These are phyloP conservation scores for Micractinium conductrix DNA, from an alignment of 139 green algal genomes.

Conservation along the genomic window DNA sequence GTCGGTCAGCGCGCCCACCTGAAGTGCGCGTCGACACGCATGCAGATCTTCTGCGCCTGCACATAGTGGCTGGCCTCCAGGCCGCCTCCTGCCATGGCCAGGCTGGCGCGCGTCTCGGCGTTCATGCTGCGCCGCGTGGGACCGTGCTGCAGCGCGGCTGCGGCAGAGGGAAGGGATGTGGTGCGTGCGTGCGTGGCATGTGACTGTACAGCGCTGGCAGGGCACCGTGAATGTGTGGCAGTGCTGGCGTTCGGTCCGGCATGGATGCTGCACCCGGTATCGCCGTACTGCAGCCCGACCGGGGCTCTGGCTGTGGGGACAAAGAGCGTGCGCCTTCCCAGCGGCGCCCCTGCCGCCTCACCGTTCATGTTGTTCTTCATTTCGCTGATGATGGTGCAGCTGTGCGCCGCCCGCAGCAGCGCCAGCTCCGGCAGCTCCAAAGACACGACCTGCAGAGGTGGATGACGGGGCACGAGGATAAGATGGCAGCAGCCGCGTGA, in stretches of 20 bases:
- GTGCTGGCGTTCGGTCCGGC: too few species aligned
- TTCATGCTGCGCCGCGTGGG: conserved; percentile 50
- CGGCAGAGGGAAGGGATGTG: neutral
- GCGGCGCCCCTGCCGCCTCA: neutral
- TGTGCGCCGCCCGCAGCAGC: conserved; percentile 66
- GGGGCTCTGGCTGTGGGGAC: too few species aligned
- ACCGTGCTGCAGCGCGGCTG: conserved; percentile 9
- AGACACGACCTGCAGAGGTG: too few species aligned
- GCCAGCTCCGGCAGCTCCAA: conserved; percentile 78
- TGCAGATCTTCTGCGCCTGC: conserved; percentile 68
- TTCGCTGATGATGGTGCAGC: conserved; percentile 62
- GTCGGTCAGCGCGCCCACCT: conserved; percentile 4
- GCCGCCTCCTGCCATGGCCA: conserved; percentile 34
- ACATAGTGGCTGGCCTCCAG: conserved; percentile 65
- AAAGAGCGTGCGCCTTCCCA: too few species aligned
- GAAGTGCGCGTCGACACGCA: conserved; percentile 55
- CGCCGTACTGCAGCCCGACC: too few species aligned
- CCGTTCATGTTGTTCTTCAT: conserved; percentile 38
- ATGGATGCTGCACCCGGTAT: too few species aligned
- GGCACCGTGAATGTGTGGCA: neutral
- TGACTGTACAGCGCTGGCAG: neutral
- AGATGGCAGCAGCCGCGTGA: too few species aligned
- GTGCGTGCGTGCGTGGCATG: too few species aligned
- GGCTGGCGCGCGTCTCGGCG: conserved; percentile 60
- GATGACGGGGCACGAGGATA: too few species aligned